A percentile compares a stretch with the other conserved stretches of the same genome.
These are phyloP conservation scores for Leccinum uliginosum DNA, from an alignment of 768 basidiomycete genomes.

Conservation along the genomic window DNA sequence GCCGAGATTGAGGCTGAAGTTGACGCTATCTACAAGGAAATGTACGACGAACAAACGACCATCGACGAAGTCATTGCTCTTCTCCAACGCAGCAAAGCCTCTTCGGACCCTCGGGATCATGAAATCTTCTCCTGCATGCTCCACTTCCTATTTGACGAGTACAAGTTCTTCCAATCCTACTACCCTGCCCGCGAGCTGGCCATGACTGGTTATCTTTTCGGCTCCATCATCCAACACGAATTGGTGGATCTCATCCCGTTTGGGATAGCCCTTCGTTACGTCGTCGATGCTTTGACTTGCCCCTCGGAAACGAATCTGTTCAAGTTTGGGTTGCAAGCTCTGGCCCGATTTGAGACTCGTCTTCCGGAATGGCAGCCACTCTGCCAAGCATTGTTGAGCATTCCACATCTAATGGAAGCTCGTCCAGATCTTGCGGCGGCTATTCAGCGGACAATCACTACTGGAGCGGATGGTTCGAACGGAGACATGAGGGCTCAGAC, in stretches of 20 bases:
- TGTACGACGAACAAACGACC: conserved; percentile 94
- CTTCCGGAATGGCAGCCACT: conserved; percentile 90
- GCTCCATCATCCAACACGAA: conserved; percentile 90
- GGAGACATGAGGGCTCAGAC: conserved; percentile 38
- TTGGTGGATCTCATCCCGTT: conserved; percentile 93
- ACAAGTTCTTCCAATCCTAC: conserved; percentile 98
- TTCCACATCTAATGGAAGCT: conserved; percentile 81
- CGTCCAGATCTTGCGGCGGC: conserved; percentile 75
- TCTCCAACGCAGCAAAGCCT: conserved; percentile 81
- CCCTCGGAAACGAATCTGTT: conserved; percentile 90
- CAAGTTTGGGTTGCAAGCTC: conserved; percentile 91
- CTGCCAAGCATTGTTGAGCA: conserved; percentile 82
- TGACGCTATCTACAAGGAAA: conserved; percentile 93
- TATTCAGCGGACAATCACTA: conserved; percentile 67
- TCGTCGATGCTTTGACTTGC: conserved; percentile 89
- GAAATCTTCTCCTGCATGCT: conserved; percentile 99
- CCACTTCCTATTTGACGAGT: conserved; percentile 99
- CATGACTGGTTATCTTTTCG: conserved; percentile 95
- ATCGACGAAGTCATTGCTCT: conserved; percentile 92
- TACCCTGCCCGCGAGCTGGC: conserved; percentile 90
- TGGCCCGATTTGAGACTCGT: conserved; percentile 81
- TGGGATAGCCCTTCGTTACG: conserved; percentile 94
- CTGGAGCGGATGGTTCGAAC: conserved; percentile 40
- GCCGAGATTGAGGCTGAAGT: conserved; percentile 90
- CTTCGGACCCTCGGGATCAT: conserved; percentile 79